Conservation (phyloP, 2,329 filamentous ascomycete species). For the Clonostachys rosea region DNA sequence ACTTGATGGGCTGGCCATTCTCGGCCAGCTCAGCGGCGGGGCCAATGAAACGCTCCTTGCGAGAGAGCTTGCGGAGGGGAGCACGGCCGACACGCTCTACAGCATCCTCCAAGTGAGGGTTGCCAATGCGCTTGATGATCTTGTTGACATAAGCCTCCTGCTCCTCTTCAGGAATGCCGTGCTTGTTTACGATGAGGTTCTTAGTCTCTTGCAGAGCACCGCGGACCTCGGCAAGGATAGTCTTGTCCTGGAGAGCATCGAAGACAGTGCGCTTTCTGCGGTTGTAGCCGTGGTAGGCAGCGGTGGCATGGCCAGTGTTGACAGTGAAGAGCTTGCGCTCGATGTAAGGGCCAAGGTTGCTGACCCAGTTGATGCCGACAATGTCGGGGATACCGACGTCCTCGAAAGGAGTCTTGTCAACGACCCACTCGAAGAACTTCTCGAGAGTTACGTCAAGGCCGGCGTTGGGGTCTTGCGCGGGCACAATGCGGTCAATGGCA, state of each 20-base stretch:
- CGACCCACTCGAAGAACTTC: slow-evolving; percentile 99
- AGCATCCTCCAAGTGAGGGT: slow-evolving; percentile 86
- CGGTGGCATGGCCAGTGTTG: slow-evolving; percentile 96
- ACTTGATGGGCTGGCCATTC: slow-evolving; percentile 65
- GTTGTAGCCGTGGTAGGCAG: slow-evolving; percentile 91
- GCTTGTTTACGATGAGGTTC: slow-evolving; percentile 79
- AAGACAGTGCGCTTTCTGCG: slow-evolving; percentile 83
- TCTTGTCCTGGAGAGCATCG: slow-evolving; percentile 77
- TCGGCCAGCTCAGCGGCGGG: slow-evolving; percentile 88
- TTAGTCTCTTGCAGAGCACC: slow-evolving; percentile 83
- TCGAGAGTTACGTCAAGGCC: slow-evolving; percentile 92
- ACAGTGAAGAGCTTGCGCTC: slow-evolving; percentile 99
- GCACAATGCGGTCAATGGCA: slow-evolving; percentile 96
- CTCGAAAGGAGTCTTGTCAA: slow-evolving; percentile 82
- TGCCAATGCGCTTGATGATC: slow-evolving; percentile 90
- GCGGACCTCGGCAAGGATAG: slow-evolving; percentile 76
- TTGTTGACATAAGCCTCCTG: slow-evolving; percentile 86
- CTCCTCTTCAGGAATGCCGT: slow-evolving; percentile 68
- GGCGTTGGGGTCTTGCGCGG: slow-evolving; percentile 74
- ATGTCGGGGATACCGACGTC: slow-evolving; percentile 64
- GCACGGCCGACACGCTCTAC: slow-evolving; percentile 95
- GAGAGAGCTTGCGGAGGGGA: slow-evolving; percentile 86
- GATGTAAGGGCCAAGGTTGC: slow-evolving; percentile 89
- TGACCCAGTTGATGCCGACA: slow-evolving; percentile 88
- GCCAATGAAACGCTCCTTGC: slow-evolving; percentile 93